phyloP scores from a whole-genome alignment of 345 rosid genomes.

The Viola odorata region DNA sequence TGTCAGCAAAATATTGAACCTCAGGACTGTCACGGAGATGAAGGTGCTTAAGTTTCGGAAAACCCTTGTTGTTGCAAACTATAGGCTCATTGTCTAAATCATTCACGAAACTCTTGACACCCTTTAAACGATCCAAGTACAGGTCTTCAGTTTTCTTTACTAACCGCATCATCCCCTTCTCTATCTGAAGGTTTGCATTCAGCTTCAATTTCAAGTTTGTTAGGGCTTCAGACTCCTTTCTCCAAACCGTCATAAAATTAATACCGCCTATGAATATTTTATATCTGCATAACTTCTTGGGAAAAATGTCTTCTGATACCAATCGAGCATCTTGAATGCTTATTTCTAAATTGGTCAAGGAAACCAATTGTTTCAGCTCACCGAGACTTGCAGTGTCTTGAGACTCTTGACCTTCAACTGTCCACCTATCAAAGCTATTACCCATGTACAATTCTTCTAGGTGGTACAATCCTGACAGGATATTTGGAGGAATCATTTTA shows the following conservation, averaged over 20 bases:
- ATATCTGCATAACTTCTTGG: constrained; percentile 7
- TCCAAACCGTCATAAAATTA: background rate
- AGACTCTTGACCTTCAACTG: constrained; percentile 3
- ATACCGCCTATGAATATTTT: constrained; percentile 11
- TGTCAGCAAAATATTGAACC: constrained; percentile 1
- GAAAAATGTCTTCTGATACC: constrained; percentile 3
- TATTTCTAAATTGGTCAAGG: constrained; percentile 13
- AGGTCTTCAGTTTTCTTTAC: background rate
- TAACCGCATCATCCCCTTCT: background rate
- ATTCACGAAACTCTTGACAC: background rate
- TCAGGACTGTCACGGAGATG: constrained; percentile 1
- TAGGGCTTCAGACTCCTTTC: background rate
- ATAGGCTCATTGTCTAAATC: background rate
- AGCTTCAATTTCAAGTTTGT: constrained; percentile 14
- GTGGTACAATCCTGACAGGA: constrained; percentile 18
- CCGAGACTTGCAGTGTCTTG: constrained; percentile 10
- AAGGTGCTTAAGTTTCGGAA: constrained; percentile 11
- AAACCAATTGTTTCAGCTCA: constrained; percentile 17
- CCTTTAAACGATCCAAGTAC: background rate
- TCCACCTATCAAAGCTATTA: constrained; percentile 25
- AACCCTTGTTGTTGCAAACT: constrained; percentile 1
- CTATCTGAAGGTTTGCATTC: background rate
- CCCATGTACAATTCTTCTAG: constrained; percentile 31
- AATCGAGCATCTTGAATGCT: background rate
- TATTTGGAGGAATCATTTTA: constrained; percentile 21